Percentiles rank a stretch among this genome's conserved stretches.
These are phyloP conservation scores for Aspergillus egyptiacus DNA, from an alignment of 495 filamentous ascomycete genomes.

Conservation along the genomic window DNA sequence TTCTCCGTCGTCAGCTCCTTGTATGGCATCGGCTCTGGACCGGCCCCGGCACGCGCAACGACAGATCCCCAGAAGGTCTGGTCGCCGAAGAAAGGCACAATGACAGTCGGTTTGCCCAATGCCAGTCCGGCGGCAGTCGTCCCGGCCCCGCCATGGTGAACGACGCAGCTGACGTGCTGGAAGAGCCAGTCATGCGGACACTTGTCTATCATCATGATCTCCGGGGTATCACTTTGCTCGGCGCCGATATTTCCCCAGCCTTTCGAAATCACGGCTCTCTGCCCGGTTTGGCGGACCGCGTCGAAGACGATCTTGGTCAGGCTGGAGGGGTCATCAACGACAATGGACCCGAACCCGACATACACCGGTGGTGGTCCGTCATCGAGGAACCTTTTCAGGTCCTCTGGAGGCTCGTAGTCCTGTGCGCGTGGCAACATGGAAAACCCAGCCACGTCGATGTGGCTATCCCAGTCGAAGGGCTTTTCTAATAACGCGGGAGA, in stretches of 20 bases:
- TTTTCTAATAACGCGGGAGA: conserved; percentile 73
- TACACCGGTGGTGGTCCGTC: conserved; percentile 64
- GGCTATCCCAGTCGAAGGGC: conserved; percentile 64
- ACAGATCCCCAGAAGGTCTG: conserved; percentile 78
- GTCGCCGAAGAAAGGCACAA: conserved; percentile 80
- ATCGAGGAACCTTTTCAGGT: conserved; percentile 57
- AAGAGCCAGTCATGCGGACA: conserved; percentile 81
- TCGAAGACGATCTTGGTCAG: conserved; percentile 63
- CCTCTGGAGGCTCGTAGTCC: conserved; percentile 53
- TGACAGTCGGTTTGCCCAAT: conserved; percentile 59
- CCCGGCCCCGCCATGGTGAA: conserved; percentile 77
- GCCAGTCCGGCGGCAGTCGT: conserved; percentile 71
- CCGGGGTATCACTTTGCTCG: conserved; percentile 49
- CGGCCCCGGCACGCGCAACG: conserved; percentile 65
- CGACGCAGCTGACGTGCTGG: conserved; percentile 61
- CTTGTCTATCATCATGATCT: conserved; percentile 71
- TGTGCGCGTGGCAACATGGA: conserved; percentile 57
- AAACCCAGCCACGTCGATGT: conserved; percentile 66
- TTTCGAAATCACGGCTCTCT: conserved; percentile 65
- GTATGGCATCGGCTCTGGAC: conserved; percentile 63
- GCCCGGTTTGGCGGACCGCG: conserved; percentile 54
- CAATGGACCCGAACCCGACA: conserved; percentile 74
- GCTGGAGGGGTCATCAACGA: conserved; percentile 61
- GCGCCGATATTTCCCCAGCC: conserved; percentile 71
- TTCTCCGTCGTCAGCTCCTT: conserved; percentile 58